Conservation (phyloP, 83 land plant species). For the Larix sibirica region DNA sequence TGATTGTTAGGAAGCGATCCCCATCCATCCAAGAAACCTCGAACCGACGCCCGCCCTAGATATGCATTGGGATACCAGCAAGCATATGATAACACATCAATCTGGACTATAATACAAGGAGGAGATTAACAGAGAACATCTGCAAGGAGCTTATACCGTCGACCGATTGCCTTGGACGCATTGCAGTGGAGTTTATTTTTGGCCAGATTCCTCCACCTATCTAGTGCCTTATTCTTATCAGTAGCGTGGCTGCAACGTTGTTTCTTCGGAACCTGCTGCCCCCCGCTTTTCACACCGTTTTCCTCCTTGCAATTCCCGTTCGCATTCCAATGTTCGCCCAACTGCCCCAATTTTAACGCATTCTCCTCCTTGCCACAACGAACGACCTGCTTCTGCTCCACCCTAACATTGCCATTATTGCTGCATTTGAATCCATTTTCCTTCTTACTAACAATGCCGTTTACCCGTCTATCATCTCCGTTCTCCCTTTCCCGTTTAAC, state of each 20-base stretch:
- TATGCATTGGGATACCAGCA: background rate
- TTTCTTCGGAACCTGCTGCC: background rate
- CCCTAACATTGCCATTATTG: background rate
- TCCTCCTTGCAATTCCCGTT: background rate
- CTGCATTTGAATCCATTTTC: slow-evolving; percentile 1
- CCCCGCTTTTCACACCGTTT: background rate
- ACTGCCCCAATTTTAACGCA: background rate
- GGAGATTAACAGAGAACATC: slow-evolving; percentile 21
- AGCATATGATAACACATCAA: background rate
- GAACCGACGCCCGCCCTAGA: background rate
- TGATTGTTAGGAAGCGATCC: background rate
- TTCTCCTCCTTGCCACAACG: slow-evolving; percentile 1
- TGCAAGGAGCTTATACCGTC: slow-evolving; percentile 23
- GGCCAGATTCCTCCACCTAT: slow-evolving; percentile 7
- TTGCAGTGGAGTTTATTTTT: slow-evolving; percentile 9
- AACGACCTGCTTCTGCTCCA: background rate
- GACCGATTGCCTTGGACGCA: slow-evolving; percentile 9
- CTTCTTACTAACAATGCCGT: background rate
- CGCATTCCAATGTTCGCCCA: background rate
- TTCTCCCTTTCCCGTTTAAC: background rate
- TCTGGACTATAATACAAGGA: background rate
- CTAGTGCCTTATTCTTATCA: slow-evolving; percentile 12
- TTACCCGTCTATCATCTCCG: background rate
- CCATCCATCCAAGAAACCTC: background rate
- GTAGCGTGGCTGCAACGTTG: background rate